A percentile compares a stretch with the other conserved stretches of the same genome.
phyloP scores from a whole-genome alignment of 305 asterid genomes.

The Plantago coronopus region DNA sequence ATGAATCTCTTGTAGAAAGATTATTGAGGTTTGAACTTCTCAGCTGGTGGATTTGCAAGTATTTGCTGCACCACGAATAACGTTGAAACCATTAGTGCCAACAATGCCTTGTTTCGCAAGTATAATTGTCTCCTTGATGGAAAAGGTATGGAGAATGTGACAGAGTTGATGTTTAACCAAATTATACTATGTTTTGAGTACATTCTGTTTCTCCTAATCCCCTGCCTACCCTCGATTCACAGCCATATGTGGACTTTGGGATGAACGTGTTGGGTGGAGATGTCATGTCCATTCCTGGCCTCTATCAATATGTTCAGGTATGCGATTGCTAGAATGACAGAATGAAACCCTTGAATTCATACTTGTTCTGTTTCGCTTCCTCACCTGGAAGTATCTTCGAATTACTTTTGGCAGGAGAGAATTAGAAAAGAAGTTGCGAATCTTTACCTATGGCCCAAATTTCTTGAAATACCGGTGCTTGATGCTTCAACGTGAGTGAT shows the following conservation, averaged over 20 bases:
- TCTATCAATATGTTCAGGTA: conserved; percentile 74
- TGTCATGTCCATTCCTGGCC: conserved; percentile 79
- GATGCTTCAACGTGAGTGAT: conserved; percentile 66
- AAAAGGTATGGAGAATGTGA: conserved; percentile 44
- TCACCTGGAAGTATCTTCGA: not conserved
- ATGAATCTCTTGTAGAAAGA: conserved; percentile 7
- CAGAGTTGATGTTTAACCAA: not conserved
- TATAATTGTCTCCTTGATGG: conserved; percentile 61
- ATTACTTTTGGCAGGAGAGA: conserved; percentile 48
- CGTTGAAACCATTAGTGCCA: conserved; percentile 74
- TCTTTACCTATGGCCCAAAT: conserved; percentile 79
- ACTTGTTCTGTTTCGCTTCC: not conserved
- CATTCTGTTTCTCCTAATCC: not conserved
- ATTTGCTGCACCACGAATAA: conserved; percentile 55
- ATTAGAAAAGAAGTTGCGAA: conserved; percentile 62
- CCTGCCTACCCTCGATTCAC: conserved; percentile 15
- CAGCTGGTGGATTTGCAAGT: conserved; percentile 81
- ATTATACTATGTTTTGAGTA: not conserved
- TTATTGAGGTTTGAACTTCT: conserved; percentile 21
- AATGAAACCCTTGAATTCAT: not conserved
- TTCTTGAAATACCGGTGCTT: conserved; percentile 74
- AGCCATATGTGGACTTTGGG: conserved; percentile 87
- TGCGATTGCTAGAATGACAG: not conserved
- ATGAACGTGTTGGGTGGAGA: conserved; percentile 77
- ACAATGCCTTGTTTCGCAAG: conserved; percentile 71